phyloP scores from a whole-genome alignment of 2,329 filamentous ascomycete species.

The Botrytis tulipae region DNA sequence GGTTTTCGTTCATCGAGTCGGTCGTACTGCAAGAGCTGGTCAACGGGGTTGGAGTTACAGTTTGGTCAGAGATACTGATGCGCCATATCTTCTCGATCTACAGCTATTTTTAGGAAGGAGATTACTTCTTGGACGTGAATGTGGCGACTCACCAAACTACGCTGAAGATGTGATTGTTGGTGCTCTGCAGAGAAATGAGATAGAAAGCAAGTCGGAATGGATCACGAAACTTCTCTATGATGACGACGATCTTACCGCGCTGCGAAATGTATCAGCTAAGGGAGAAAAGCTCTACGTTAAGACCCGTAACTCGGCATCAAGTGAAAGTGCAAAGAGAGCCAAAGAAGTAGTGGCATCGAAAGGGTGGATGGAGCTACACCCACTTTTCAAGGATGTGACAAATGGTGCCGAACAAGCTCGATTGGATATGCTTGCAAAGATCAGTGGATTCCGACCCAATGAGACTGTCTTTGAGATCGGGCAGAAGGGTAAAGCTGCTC shows the following conservation, averaged over 20 bases:
- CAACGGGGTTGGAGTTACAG: constrained; percentile 94
- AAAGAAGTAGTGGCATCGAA: constrained; percentile 72
- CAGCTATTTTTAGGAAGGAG: constrained; percentile 91
- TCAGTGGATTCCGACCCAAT: constrained; percentile 82
- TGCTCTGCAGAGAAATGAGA: constrained; percentile 65
- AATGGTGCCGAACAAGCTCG: constrained; percentile 67
- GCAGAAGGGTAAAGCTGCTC: constrained; percentile 62
- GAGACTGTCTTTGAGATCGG: constrained; percentile 98
- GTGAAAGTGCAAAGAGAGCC: constrained; percentile 83
- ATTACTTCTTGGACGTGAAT: constrained; percentile 70
- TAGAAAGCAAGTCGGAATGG: constrained; percentile 80
- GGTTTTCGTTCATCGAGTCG: constrained; percentile 93
- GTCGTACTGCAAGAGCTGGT: constrained; percentile 91
- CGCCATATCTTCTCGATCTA: constrained; percentile 87
- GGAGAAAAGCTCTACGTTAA: constrained; percentile 91
- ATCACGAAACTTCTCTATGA: constrained; percentile 75
- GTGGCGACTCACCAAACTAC: constrained; percentile 62
- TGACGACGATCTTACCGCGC: constrained; percentile 66
- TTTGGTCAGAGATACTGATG: constrained; percentile 81
- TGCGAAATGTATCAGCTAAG: constrained; percentile 75
- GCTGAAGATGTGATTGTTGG: constrained; percentile 83
- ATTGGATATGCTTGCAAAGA: constrained; percentile 81
- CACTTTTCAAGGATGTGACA: constrained; percentile 72
- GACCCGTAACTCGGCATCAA: constrained; percentile 85
- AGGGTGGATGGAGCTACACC: constrained; percentile 72